A percentile compares a stretch with the other conserved stretches of the same genome.
These are phyloP conservation scores for Microdochium paspali DNA, from an alignment of 2,329 filamentous ascomycete species.

Conservation along the genomic window DNA sequence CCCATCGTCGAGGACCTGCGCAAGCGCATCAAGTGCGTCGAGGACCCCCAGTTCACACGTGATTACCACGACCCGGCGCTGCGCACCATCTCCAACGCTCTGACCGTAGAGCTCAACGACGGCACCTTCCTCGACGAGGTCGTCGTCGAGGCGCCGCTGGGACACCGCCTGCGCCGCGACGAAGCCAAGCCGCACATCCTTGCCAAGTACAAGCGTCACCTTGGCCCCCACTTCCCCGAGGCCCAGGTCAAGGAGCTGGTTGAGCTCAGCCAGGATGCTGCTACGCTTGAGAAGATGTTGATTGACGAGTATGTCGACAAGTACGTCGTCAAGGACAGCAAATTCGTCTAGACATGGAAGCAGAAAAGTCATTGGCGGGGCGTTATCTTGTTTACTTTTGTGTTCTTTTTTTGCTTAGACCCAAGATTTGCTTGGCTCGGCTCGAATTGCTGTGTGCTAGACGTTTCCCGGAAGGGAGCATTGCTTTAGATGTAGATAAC, in stretches of 20 bases:
- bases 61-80: conserved; percentile 93
- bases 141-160: conserved; percentile 86
- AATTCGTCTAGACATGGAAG: conserved; percentile 36
- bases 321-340: conserved; percentile 50
- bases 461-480: neutral
- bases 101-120: conserved; percentile 91
- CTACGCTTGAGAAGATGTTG: conserved; percentile 68
- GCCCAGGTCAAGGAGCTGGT: conserved; percentile 74
- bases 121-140: conserved; percentile 87
- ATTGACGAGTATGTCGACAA: conserved; percentile 88
- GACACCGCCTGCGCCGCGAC: conserved; percentile 81
- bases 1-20: conserved; percentile 83
- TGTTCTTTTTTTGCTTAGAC: too few relatives aligned
- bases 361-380: neutral
- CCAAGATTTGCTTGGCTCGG: neutral
- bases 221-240: conserved; percentile 72
- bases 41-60: conserved; percentile 87
- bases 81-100: conserved; percentile 93
- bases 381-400: too few relatives aligned
- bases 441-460: neutral
- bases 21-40: conserved; percentile 89
- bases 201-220: conserved; percentile 89
- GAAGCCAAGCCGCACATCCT: conserved; percentile 98
- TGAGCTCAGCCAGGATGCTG: conserved; percentile 64
- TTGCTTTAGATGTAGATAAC: neutral